phyloP scores from a whole-genome alignment of 2,329 filamentous ascomycete species.

The Microcyclospora tardicrescens region DNA sequence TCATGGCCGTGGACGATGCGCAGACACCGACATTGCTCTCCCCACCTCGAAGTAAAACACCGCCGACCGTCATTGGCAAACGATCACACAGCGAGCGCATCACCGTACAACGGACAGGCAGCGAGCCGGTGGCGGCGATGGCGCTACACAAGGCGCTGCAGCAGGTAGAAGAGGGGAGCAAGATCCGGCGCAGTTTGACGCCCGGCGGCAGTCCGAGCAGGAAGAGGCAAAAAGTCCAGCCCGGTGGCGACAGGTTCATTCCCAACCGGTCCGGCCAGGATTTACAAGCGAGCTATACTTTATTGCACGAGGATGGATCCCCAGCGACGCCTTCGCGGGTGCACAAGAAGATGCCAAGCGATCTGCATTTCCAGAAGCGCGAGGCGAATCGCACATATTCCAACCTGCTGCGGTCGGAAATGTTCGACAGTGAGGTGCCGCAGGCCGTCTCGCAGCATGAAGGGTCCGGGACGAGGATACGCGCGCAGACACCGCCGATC shows the following conservation, averaged over 20 bases:
- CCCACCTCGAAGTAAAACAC: conserved; percentile 47
- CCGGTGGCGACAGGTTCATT: conserved; percentile 66
- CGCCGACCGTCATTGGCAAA: conserved; percentile 42
- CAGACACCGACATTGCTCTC: conserved; percentile 38
- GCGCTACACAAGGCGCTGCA: conserved; percentile 49
- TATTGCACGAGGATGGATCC: conserved; percentile 84
- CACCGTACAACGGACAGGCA: conserved; percentile 22
- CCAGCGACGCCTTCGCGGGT: conserved; percentile 79
- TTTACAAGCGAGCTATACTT: conserved; percentile 79
- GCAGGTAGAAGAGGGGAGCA: conserved; percentile 46
- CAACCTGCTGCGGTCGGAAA: conserved; percentile 71
- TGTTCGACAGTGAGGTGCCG: conserved; percentile 83
- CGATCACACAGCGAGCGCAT: conserved; percentile 21
- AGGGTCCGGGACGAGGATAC: conserved; percentile 36
- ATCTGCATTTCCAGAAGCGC: conserved; percentile 88
- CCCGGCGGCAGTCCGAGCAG: conserved; percentile 54
- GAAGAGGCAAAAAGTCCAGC: conserved; percentile 54
- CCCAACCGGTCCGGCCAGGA: conserved; percentile 89
- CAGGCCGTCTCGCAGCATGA: conserved; percentile 55
- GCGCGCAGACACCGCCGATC: conserved; percentile 62
- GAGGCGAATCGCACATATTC: conserved; percentile 93
- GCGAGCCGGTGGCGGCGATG: conserved; percentile 46
- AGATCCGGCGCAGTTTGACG: conserved; percentile 41
- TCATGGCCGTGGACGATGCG: conserved; percentile 3
- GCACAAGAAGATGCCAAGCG: conserved; percentile 76